Base-by-base conservation (phyloP, 345 rosid genomes). In the Nasturtium officinale region DNA sequence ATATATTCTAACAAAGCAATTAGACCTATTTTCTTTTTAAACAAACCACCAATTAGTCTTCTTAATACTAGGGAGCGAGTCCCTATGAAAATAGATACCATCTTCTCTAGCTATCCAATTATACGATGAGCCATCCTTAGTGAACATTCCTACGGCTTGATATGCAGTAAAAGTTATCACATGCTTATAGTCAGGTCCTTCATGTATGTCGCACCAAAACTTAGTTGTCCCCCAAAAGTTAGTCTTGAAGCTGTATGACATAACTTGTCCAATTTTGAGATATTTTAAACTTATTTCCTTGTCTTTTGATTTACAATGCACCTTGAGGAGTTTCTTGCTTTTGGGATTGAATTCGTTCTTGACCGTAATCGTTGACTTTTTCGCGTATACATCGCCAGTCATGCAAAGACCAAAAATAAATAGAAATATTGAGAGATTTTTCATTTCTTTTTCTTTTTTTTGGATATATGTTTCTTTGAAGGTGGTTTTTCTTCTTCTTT, bases 381-480 rank as follows among this genome's bases (percentile, higher is more conserved):
- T 23, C n/a, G 16, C 63, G 16, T 55, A 1, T 55, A 48, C 75
- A 23, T 71, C 48, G 47, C 5, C 9, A 40, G 47, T 71, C 67
- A 60, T 37, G 42, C 61, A 60, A 50, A 71, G 52, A 15, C 42
- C n/a, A 17, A 50, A 17, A 51, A 61, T 42, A 71, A 60, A 12
- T 50, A 60, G 52, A 71, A 61, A 23, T 40, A 50, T 26, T 26
- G 67, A 71, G 2, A 61, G 42, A 25, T 16, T 60, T 48, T 60
- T 71, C 75, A 71, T 71, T 15, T 46, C 20, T 47, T 6, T 45
- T n/a, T n/a, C n/a, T 7, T 15, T 30, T 38, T 10, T 38, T 10
- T 4, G 40, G n/a, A n/a, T n/a, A 38, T 47, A 18, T 47, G 10
- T 47, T 47, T 47, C 2, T 18, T 18, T 48, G 25, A 16, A 48